Evolutionary conservation across 768 basidiomycete species (phyloP).

Genomic region (Tremella yokohamensis): DNA sequence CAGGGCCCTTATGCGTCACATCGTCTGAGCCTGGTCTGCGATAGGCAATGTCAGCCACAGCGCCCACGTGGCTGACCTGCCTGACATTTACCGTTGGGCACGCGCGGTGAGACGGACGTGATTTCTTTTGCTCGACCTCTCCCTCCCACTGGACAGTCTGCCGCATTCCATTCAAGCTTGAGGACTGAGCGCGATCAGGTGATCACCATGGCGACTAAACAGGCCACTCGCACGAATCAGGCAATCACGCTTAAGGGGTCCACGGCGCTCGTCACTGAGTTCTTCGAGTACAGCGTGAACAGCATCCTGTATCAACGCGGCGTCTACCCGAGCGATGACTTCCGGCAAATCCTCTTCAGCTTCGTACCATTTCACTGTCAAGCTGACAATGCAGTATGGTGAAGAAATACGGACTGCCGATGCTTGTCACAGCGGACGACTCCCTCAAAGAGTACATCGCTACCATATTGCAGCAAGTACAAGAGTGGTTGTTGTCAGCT

Average conservation of each 20-base stretch:
- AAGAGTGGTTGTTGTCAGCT: conserved; percentile 94
- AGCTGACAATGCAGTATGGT: conserved; percentile 61
- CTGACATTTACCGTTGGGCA: too few relatives aligned
- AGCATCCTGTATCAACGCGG: conserved; percentile 95
- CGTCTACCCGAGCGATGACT: conserved; percentile 96
- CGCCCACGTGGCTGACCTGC: too few relatives aligned
- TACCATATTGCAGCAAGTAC: conserved; percentile 86
- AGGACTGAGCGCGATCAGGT: too few relatives aligned
- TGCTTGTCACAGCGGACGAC: conserved; percentile 89
- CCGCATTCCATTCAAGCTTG: too few relatives aligned
- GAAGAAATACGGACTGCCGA: conserved; percentile 96
- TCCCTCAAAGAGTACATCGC: conserved; percentile 91
- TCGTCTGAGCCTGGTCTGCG: too few relatives aligned
- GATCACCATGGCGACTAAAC: conserved; percentile 45
- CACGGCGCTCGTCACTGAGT: conserved; percentile 87
- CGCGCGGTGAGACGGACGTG: too few relatives aligned
- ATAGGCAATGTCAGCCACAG: too few relatives aligned
- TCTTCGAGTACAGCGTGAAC: conserved; percentile 99
- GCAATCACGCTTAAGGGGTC: conserved; percentile 92
- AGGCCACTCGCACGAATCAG: conserved; percentile 48
- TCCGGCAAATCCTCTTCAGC: conserved; percentile 52
- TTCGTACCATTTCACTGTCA: background rate
- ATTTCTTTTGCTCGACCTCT: too few relatives aligned
- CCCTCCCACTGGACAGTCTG: too few relatives aligned
- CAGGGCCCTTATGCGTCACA: too few relatives aligned